Evolutionary conservation across 805 yeast genomes (phyloP).

Genomic region (Zygoascus flipseniorum): DNA sequence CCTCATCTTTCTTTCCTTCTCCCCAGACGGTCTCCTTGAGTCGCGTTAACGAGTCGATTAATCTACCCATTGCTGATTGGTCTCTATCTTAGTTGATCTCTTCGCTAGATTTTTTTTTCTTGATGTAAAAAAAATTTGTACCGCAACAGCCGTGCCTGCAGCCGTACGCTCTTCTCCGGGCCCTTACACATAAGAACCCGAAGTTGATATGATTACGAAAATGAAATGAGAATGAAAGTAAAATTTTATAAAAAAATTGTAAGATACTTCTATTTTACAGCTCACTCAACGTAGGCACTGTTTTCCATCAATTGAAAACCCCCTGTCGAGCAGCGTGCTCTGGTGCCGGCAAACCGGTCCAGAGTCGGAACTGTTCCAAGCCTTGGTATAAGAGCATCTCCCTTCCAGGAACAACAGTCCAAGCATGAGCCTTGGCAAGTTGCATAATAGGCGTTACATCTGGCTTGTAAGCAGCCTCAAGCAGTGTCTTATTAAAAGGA

Average conservation of each 20-base stretch:
- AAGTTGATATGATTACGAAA: too few species aligned
- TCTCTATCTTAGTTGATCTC: too few species aligned
- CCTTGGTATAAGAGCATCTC: conserved; percentile 94
- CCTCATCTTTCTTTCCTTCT: background rate
- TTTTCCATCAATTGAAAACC: background rate
- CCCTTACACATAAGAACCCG: too few species aligned
- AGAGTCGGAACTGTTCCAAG: conserved; percentile 69
- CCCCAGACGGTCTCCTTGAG: background rate
- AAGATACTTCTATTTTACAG: too few species aligned
- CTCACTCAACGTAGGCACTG: too few species aligned
- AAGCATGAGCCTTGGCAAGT: conserved; percentile 54
- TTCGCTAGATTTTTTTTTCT: too few species aligned
- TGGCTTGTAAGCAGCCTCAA: conserved; percentile 96
- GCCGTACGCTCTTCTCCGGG: too few species aligned
- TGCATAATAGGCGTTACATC: conserved; percentile 77
- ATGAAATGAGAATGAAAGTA: too few species aligned
- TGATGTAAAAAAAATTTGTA: too few species aligned
- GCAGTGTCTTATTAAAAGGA: conserved; percentile 45
- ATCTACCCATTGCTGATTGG: background rate
- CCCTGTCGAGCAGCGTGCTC: conserved; percentile 9
- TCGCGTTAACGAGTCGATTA: background rate
- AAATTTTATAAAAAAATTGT: too few species aligned
- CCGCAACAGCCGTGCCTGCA: too few species aligned
- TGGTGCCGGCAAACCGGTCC: conserved; percentile 41
- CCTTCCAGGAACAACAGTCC: conserved; percentile 86